A percentile compares a stretch with the other conserved stretches of the same genome.
phyloP scores from a whole-genome alignment of 129 eudicot species.

The Tagetes erecta region DNA sequence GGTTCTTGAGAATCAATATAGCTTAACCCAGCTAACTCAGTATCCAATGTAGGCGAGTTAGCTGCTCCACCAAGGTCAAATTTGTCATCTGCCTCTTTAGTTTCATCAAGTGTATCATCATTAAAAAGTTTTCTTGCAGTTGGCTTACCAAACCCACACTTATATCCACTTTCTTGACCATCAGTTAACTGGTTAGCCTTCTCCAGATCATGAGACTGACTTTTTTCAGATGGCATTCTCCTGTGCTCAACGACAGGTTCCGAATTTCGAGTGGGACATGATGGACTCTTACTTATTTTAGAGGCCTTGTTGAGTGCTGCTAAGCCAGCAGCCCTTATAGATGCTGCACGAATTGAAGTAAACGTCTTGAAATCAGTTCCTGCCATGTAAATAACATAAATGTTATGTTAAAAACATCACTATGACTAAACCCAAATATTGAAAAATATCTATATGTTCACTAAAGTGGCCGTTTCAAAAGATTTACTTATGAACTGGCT shows the following conservation, averaged over 20 bases:
- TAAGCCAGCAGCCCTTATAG: slow-evolving; percentile 68
- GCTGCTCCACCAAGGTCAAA: slow-evolving; percentile 19
- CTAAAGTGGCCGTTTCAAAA: not conserved
- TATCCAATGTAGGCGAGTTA: slow-evolving; percentile 14
- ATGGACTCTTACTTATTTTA: slow-evolving; percentile 29
- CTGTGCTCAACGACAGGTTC: slow-evolving; percentile 30
- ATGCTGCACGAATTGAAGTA: slow-evolving; percentile 64
- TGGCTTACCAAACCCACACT: slow-evolving; percentile 45
- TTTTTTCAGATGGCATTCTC: slow-evolving; percentile 25
- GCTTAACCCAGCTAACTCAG: slow-evolving; percentile 65
- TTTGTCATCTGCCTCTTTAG: slow-evolving; percentile 27
- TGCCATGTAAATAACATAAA: slow-evolving; percentile 25
- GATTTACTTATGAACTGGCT: not conserved
- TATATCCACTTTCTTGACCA: slow-evolving; percentile 28
- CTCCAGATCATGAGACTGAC: slow-evolving; percentile 30
- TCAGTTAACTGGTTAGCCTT: slow-evolving; percentile 26
- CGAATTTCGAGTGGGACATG: slow-evolving; percentile 16
- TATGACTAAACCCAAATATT: not conserved
- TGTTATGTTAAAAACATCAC: not conserved
- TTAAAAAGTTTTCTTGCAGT: slow-evolving; percentile 65
- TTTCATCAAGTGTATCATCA: slow-evolving; percentile 44
- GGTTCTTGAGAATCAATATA: slow-evolving; percentile 91
- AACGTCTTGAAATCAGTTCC: slow-evolving; percentile 37
- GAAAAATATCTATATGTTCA: not conserved
- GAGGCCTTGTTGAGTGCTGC: slow-evolving; percentile 54